Conservation (phyloP, 2,329 filamentous ascomycete genomes). For the Fusarium sp. region DNA sequence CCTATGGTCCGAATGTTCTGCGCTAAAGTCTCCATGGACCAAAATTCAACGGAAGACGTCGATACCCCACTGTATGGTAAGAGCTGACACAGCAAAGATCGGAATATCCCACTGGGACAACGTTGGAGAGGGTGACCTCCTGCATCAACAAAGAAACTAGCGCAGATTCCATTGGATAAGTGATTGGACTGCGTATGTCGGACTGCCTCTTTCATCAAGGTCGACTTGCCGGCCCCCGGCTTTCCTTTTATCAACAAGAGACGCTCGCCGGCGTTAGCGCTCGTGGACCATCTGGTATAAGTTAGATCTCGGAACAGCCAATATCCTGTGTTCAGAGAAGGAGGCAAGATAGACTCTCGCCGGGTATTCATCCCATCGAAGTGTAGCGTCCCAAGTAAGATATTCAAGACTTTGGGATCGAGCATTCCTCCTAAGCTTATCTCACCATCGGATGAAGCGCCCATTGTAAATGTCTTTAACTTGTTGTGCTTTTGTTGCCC, state of each 20-base stretch:
- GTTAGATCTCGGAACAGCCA: slow-evolving; percentile 2
- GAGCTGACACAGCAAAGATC: slow-evolving; percentile 13
- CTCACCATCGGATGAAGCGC: no score
- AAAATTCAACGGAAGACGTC: no score
- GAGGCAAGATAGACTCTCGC: background rate
- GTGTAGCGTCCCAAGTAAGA: background rate
- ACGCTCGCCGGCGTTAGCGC: rapidly evolving
- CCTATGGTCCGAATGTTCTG: no score
- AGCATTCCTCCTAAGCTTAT: no score
- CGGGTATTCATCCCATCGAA: slow-evolving; percentile 9
- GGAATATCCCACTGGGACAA: background rate
- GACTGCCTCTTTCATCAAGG: slow-evolving; percentile 18
- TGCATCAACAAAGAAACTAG: slow-evolving; percentile 20
- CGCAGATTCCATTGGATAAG: background rate
- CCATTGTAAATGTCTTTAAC: no score
- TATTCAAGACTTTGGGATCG: background rate
- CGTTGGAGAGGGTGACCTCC: background rate
- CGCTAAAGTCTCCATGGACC: no score
- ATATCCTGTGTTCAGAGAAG: background rate
- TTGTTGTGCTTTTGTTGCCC: no score
- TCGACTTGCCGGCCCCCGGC: slow-evolving; percentile 18
- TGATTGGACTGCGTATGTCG: background rate
- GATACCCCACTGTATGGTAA: background rate
- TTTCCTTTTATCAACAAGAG: slow-evolving; percentile 19
- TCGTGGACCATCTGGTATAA: slow-evolving; percentile 8